These are phyloP conservation scores for Aspergillus ochraceoroseus DNA, from an alignment of 2,329 filamentous ascomycete genomes.

Conservation along the genomic window DNA sequence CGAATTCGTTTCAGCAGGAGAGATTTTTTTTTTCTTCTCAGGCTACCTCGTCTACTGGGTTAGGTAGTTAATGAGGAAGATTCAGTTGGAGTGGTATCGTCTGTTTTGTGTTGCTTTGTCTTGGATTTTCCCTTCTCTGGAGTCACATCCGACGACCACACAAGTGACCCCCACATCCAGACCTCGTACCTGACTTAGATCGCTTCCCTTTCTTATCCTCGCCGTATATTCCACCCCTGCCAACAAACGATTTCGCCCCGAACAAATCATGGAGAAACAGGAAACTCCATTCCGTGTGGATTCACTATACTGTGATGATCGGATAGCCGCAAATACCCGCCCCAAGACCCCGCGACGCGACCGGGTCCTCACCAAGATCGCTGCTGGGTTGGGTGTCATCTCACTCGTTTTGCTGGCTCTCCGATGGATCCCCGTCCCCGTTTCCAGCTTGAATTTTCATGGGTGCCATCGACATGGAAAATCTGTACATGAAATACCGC, in stretches of 20 bases:
- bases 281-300: conserved; percentile 2
- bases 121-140: neutral
- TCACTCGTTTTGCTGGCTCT: conserved; percentile 13
- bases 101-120: too few relatives aligned
- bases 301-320: conserved; percentile 6
- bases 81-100: too few relatives aligned
- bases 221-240: conserved; percentile 4
- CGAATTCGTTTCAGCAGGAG: too few relatives aligned
- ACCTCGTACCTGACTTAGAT: neutral
- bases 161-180: too few relatives aligned
- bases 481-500: neutral
- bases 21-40: too few relatives aligned
- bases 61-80: too few relatives aligned
- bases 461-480: conserved; percentile 8
- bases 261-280: conserved; percentile 15
- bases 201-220: conserved; percentile 1
- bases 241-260: neutral
- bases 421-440: conserved; percentile 9
- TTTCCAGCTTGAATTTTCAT: conserved; percentile 7
- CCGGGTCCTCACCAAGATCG: conserved; percentile 10
- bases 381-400: conserved; percentile 13
- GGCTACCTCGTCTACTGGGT: too few relatives aligned
- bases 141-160: neutral
- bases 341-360: conserved; percentile 10
- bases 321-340: conserved; percentile 5